phyloP scores from a whole-genome alignment of 495 filamentous ascomycete genomes.

The Trichoderma gamsii region DNA sequence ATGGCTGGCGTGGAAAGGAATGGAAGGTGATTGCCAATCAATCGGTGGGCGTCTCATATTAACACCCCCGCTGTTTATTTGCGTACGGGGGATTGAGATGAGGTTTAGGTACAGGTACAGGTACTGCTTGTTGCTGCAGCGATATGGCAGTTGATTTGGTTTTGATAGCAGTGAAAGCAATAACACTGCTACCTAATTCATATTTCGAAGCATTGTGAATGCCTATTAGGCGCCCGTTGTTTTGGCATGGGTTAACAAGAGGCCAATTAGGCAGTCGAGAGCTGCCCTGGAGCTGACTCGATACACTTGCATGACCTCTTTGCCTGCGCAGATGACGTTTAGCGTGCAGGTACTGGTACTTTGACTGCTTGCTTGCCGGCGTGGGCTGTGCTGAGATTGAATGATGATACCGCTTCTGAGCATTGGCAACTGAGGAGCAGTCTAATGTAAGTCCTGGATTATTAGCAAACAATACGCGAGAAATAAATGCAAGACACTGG shows the following conservation, averaged over 20 bases:
- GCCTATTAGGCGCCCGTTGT: too few species aligned
- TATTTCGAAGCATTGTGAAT: too few species aligned
- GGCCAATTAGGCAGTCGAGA: neutral
- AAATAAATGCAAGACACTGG: neutral
- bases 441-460: neutral
- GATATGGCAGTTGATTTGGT: neutral
- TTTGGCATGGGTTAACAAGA: too few species aligned
- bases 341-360: neutral
- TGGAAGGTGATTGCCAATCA: conserved; percentile 13
- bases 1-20: conserved; percentile 11
- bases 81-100: neutral
- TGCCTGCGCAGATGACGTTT: neutral
- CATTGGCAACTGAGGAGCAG: too few species aligned
- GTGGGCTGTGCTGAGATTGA: neutral
- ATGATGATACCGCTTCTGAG: neutral
- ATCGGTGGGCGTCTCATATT: conserved; percentile 6
- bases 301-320: conserved; percentile 2
- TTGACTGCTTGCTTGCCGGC: neutral
- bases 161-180: too few species aligned
- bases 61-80: neutral
- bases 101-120: neutral
- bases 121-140: neutral
- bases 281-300: neutral
- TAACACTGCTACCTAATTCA: too few species aligned
- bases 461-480: neutral